Evolutionary conservation across 1,139 yeast species (phyloP).

Genomic region (Candida tetrigidarum): DNA sequence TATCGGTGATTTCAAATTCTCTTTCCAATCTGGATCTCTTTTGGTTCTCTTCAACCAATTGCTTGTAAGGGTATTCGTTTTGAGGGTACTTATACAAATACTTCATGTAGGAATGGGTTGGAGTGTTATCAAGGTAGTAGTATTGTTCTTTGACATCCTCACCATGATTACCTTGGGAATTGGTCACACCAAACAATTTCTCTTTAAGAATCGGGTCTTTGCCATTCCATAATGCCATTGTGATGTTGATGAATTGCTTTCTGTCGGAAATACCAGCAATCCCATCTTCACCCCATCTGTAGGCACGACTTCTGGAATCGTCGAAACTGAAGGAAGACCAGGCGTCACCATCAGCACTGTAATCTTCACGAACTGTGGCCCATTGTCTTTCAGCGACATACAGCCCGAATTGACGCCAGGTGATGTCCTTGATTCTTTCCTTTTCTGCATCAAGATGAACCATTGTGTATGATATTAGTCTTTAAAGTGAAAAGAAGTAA

Average conservation of each 20-base stretch:
- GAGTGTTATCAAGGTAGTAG: constrained; percentile 89
- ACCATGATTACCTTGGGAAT: constrained; percentile 95
- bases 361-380: constrained; percentile 96
- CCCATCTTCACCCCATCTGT: constrained; percentile 98
- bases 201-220: constrained; percentile 87
- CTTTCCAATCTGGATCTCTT: constrained; percentile 63
- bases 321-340: constrained; percentile 93
- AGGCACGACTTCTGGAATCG: constrained; percentile 80
- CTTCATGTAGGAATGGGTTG: constrained; percentile 93
- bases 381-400: constrained; percentile 90
- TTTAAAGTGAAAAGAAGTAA: background rate
- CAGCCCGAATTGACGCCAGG: constrained; percentile 94
- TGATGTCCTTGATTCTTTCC: constrained; percentile 61
- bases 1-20: constrained; percentile 78
- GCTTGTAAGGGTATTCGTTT: constrained; percentile 77
- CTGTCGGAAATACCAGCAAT: constrained; percentile 90
- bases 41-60: constrained; percentile 72
- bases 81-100: constrained; percentile 94
- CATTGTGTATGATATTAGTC: no score
- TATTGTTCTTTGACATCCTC: constrained; percentile 89
- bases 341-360: constrained; percentile 86
- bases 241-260: constrained; percentile 76
- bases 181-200: constrained; percentile 86
- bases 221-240: constrained; percentile 92
- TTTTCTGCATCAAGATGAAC: constrained; percentile 60